phyloP scores from a whole-genome alignment of 306 rosid species.

The Quercus aquifolioides region DNA sequence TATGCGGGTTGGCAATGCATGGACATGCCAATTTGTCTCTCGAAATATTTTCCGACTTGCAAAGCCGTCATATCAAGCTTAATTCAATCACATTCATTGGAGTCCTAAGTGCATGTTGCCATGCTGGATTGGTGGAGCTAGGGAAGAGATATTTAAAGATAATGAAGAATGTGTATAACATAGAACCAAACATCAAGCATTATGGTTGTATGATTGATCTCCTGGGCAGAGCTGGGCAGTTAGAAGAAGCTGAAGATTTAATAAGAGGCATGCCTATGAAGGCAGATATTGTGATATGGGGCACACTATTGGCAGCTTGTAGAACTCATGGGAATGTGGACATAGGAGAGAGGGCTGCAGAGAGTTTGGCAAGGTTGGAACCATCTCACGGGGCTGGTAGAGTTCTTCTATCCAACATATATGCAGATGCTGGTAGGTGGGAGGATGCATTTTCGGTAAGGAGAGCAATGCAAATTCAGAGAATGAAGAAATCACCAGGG shows the following conservation, averaged over 20 bases:
- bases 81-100: constrained; percentile 81
- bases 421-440: constrained; percentile 84
- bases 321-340: constrained; percentile 73
- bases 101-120: constrained; percentile 86
- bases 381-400: constrained; percentile 80
- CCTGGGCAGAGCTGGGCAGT: constrained; percentile 78
- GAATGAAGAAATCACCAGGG: constrained; percentile 64
- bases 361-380: constrained; percentile 53
- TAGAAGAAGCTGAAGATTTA: constrained; percentile 72
- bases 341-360: constrained; percentile 81
- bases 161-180: constrained; percentile 61
- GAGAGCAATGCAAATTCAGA: constrained; percentile 43
- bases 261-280: constrained; percentile 75
- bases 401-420: constrained; percentile 76
- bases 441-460: constrained; percentile 69
- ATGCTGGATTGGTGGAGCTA: constrained; percentile 68
- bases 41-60: constrained; percentile 66
- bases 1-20: constrained; percentile 81
- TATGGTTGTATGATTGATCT: constrained; percentile 96
- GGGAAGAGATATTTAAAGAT: constrained; percentile 68
- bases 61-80: constrained; percentile 48
- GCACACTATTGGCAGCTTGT: constrained; percentile 82
- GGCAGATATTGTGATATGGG: constrained; percentile 87
- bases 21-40: constrained; percentile 72
- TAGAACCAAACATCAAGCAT: constrained; percentile 84